Percentiles rank a stretch among this genome's conserved stretches.
Conservation (phyloP, 306 rosid genomes). For the Cotoneaster glaucophyllus region DNA sequence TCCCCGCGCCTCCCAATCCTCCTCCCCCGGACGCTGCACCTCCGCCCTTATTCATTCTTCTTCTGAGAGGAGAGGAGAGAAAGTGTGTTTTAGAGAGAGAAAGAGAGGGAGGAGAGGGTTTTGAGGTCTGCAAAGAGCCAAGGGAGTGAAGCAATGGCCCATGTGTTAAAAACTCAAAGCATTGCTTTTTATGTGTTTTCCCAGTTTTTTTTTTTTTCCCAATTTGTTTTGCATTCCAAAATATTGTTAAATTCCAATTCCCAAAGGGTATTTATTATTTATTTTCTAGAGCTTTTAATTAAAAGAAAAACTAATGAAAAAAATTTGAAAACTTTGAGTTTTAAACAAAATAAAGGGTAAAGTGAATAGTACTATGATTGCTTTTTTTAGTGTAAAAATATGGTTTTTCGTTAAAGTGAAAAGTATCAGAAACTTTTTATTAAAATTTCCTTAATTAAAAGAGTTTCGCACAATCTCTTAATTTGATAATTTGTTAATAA, state of each 20-base stretch:
- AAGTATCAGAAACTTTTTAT: too few species aligned
- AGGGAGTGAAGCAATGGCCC: neutral
- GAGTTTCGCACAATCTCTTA: too few species aligned
- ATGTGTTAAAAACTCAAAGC: neutral
- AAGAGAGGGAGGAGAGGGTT: slow-evolving; percentile 9
- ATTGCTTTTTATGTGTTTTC: neutral
- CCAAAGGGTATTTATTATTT: neutral
- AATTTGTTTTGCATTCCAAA: neutral
- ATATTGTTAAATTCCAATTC: neutral
- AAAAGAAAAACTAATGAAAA: too few species aligned
- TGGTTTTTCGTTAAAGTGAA: too few species aligned
- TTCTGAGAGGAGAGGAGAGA: neutral
- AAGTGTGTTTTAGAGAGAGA: neutral
- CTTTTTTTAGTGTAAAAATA: too few species aligned
- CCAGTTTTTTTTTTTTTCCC: neutral
- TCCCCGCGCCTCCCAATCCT: slow-evolving; percentile 5
- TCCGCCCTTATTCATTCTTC: slow-evolving; percentile 30
- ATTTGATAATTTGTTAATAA: too few species aligned
- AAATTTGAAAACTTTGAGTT: too few species aligned
- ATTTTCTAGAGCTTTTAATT: neutral
- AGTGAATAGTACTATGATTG: too few species aligned
- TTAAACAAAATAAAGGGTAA: too few species aligned
- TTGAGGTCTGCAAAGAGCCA: slow-evolving; percentile 21
- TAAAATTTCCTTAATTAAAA: too few species aligned
- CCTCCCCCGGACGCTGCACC: slow-evolving; percentile 8